Evolutionary conservation across 1,284 basidiomycete genomes (phyloP), one percentile per base, ranked within the genome.

Genomic region (Cystobasidiaceae sp.): DNA sequence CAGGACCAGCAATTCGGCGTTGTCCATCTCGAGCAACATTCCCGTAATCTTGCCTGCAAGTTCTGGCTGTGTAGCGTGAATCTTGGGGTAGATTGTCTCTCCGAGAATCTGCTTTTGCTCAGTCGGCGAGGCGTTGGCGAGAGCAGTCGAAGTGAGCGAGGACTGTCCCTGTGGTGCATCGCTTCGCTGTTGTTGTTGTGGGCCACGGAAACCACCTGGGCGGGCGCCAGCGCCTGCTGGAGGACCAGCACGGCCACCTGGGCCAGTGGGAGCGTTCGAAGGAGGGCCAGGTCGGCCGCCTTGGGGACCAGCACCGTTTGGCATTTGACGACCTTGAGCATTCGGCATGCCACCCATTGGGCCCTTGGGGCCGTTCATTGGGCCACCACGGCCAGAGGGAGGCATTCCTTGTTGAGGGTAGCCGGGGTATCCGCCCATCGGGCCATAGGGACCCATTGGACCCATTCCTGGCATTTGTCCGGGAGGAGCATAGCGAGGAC

Each of bases 11-110:
- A 97, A 82, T 79, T 96, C 93, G 59, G 82, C 77, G 80, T 93
- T 93, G 79, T 96, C 92, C 90, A 97, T 96, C 84, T 97, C 93
- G 71, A 94, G 84, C 73, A 96, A 81, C 92, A 96, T 94, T 63
- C 75, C 93, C 63, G 93, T 97, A 77, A 97, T 96, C 83, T 97
- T 96, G 70, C 93, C 93, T 68, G 93, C 91, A 74, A 94, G 82
- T 43, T 93, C 91, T 64, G 91, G 89, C 73, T 82, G 79, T 50
- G 77, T 74, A 50, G 75, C 78, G 72, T 61, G 64, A 50, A 72
- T 70, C 64, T 71, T 68, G 67, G 71, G 73, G 70, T 74, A 74
- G 46, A 74, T 71, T 39, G 59, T 63, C 52, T 69, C 71, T 61
- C 61, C 86, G 68, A 70, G 44, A 32, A 68, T 73, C 67, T 70